These are phyloP conservation scores for Salvia rosmarinus DNA, from an alignment of 257 asterid species.

Conservation along the genomic window DNA sequence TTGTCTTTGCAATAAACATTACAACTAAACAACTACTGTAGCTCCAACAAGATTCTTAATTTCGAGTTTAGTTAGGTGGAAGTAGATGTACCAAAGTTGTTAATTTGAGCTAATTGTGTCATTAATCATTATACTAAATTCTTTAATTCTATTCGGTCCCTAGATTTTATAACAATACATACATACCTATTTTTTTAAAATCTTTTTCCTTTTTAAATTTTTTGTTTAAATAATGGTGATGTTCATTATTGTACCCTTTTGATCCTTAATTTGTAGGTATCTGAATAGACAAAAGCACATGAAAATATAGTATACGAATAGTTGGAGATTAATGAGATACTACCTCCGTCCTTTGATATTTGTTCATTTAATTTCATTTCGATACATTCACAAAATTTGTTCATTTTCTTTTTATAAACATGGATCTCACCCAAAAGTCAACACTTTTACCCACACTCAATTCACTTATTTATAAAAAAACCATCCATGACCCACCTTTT, in stretches of 20 bases:
- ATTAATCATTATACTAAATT: conserved; percentile 10
- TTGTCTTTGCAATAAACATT: not conserved
- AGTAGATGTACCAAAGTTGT: conserved; percentile 46
- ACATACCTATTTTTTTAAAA: not conserved
- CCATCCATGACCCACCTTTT: too few relatives aligned
- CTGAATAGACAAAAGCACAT: conserved; percentile 32
- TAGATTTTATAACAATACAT: not conserved
- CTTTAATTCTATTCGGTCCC: not conserved
- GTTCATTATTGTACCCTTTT: conserved; percentile 11
- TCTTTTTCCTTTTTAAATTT: not conserved
- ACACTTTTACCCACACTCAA: too few relatives aligned
- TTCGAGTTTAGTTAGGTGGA: conserved; percentile 35
- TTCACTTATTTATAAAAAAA: too few relatives aligned
- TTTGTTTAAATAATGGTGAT: not conserved
- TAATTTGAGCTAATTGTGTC: conserved; percentile 20
- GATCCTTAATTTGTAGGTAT: conserved; percentile 18
- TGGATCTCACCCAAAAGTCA: too few relatives aligned
- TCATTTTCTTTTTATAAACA: too few relatives aligned
- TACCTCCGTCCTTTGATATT: too few relatives aligned
- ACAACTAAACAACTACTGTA: not conserved
- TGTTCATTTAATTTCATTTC: too few relatives aligned
- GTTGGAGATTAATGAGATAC: conserved; percentile 24
- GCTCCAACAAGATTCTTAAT: not conserved
- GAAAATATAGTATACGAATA: not conserved
- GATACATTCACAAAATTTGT: too few relatives aligned